These are phyloP conservation scores for Grammothele lineata DNA, from an alignment of 768 basidiomycete genomes.

Conservation along the genomic window DNA sequence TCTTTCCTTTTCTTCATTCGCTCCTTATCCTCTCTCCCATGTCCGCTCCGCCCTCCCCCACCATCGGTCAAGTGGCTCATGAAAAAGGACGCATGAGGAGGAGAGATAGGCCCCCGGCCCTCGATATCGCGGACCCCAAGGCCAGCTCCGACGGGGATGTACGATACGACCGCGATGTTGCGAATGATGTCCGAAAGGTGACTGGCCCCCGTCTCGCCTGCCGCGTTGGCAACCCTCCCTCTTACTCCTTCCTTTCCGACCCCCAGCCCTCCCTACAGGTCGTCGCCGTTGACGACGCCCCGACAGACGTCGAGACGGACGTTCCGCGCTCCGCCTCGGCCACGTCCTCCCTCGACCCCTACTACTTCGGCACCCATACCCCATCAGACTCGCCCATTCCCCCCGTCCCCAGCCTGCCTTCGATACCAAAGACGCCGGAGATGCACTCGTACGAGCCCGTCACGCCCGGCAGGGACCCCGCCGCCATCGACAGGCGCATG, in stretches of 20 bases:
- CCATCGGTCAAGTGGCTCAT: slow-evolving; percentile 37
- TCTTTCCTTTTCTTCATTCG: slow-evolving; percentile 34
- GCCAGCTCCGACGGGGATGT: slow-evolving; percentile 37
- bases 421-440: slow-evolving; percentile 60
- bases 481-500: slow-evolving; percentile 77
- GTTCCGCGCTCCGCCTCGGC: slow-evolving; percentile 66
- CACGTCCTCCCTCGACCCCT: slow-evolving; percentile 82
- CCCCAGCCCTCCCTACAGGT: slow-evolving; percentile 44
- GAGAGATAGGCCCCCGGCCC: slow-evolving; percentile 50
- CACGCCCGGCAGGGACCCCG: slow-evolving; percentile 74
- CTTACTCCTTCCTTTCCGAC: slow-evolving; percentile 11
- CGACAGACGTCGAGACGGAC: slow-evolving; percentile 43
- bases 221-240: slow-evolving; percentile 7
- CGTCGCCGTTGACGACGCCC: slow-evolving; percentile 33
- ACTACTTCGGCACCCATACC: slow-evolving; percentile 76
- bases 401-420: slow-evolving; percentile 31
- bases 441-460: slow-evolving; percentile 49
- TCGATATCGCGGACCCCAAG: slow-evolving; percentile 41
- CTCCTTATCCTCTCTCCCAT: slow-evolving; percentile 34
- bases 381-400: slow-evolving; percentile 64
- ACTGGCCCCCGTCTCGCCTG: slow-evolving; percentile 9
- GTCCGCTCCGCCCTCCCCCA: slow-evolving; percentile 36
- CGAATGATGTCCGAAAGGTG: slow-evolving; percentile 33
- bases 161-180: slow-evolving; percentile 34
- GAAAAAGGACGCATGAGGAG: slow-evolving; percentile 37